Evolutionary conservation across 169 alveolate genomes (phyloP).

Genomic region (Pseudocohnilembus persalinus): DNA sequence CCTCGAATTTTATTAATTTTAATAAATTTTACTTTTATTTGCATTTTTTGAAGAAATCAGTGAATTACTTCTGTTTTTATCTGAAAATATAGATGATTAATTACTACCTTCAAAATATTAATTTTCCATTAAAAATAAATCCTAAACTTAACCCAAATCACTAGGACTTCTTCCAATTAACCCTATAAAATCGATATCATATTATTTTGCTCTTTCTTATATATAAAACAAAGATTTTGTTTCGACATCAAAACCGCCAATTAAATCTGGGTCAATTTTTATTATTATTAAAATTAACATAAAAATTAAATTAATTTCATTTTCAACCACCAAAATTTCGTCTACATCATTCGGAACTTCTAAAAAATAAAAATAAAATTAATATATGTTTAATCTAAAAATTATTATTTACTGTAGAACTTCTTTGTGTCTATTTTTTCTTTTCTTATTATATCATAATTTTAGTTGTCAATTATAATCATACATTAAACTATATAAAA

Average conservation of each 20-base stretch:
- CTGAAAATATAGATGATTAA: too few species aligned
- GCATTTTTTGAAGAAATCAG: too few species aligned
- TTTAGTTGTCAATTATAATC: neutral
- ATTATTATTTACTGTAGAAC: neutral
- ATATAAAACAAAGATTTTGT: neutral
- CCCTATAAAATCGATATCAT: neutral
- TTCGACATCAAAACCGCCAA: neutral
- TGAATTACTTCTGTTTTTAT: too few species aligned
- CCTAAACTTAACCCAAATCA: neutral
- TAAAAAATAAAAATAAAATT: too few species aligned
- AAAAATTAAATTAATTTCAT: neutral
- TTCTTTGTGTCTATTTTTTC: neutral
- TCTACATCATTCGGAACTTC: neutral
- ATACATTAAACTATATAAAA: neutral
- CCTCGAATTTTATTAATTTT: too few species aligned
- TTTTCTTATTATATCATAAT: too few species aligned
- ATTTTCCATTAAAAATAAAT: neutral
- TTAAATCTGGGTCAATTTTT: neutral
- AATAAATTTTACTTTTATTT: too few species aligned
- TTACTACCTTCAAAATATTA: too few species aligned
- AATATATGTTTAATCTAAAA: too few species aligned
- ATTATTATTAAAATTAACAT: too few species aligned
- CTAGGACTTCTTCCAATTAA: neutral
- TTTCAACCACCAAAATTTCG: neutral
- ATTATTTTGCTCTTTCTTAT: neutral